These are phyloP conservation scores for Pleurotus eryngii DNA, from an alignment of 768 basidiomycete genomes.

Conservation along the genomic window DNA sequence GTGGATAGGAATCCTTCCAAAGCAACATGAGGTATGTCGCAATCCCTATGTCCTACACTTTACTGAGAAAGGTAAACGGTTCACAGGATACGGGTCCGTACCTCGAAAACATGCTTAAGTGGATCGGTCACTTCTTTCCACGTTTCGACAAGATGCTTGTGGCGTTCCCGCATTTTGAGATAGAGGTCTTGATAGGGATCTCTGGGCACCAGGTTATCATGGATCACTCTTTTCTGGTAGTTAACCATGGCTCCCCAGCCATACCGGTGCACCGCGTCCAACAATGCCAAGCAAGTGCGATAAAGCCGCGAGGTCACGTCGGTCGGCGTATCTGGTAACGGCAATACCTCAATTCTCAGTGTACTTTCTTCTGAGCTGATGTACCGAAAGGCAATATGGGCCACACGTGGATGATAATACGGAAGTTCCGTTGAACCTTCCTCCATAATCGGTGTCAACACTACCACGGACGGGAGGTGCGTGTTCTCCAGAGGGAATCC, in stretches of 20 bases:
- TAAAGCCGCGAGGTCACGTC: conserved; percentile 66
- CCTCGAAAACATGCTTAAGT: conserved; percentile 88
- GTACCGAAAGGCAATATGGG: conserved; percentile 80
- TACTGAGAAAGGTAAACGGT: not conserved
- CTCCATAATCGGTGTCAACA: conserved; percentile 57
- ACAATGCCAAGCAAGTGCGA: conserved; percentile 75
- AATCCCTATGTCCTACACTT: conserved; percentile 82
- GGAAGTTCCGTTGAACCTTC: conserved; percentile 50
- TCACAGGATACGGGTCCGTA: conserved; percentile 21
- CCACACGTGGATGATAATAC: conserved; percentile 87
- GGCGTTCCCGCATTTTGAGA: conserved; percentile 78
- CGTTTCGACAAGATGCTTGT: conserved; percentile 68
- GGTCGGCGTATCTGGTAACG: conserved; percentile 43
- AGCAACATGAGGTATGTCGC: conserved; percentile 90
- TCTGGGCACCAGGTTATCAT: conserved; percentile 75
- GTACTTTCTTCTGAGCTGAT: not conserved
- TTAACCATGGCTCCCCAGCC: conserved; percentile 80
- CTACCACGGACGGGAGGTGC: conserved; percentile 32
- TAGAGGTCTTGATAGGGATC: conserved; percentile 91
- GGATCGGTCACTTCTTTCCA: conserved; percentile 88
- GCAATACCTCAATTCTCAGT: conserved; percentile 59
- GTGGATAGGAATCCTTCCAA: conserved; percentile 73
- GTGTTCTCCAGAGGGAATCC: conserved; percentile 13
- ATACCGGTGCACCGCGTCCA: conserved; percentile 84
- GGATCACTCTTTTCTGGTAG: conserved; percentile 83